Evolutionary conservation across 2,329 filamentous ascomycete species (phyloP), one percentile per base, ranked within the genome.

Genomic region (Beauveria varroae): DNA sequence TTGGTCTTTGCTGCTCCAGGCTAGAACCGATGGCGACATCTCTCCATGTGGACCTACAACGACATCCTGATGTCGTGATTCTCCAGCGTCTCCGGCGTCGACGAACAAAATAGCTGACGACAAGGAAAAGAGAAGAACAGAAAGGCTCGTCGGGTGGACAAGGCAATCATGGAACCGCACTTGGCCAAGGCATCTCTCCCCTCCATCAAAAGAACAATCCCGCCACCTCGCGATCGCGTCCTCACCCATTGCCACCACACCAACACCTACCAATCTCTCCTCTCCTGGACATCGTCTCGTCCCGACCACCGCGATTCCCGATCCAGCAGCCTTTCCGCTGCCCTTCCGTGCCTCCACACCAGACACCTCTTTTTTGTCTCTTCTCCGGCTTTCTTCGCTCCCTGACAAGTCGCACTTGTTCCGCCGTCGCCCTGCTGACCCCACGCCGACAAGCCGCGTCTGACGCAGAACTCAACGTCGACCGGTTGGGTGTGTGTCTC

Each of bases 1-100:
- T 24, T 10, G 14, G 16, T 22, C 28, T 49, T 60, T 37, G 49
- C 57, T 60, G 14, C 60, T 62, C 60, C 53, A 46, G 60, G 60
- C 30, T 57, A 62, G 53, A 10, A 34, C 12, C 60, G 60, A 62
- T 62, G 49, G 60, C 60, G 60, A 62, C 60, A 62, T 62, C 26
- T 40, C n/a, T 22, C 22, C 57, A 16, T 47, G 60, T 62, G 60
- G 60, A 62, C n/a, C 59, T n/a, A 3, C 60, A 53, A 52, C 37
- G 52, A 37, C 53, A 52, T 57, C 43, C 44, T 62, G 53, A 52
- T 62, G 60, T 62, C 60, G 60, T 57, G 46, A 62, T 62, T 52
- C 18, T 37, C 50, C 50, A 54, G 8, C 43, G 22, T 47, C 41
- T 47, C 52, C 59, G 41, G 7, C 30, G 44, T 22, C 34, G 37